Percentiles rank a stretch among this genome's conserved stretches.
phyloP scores from a whole-genome alignment of 1,139 yeast genomes.

The Suzukiozyma palmioleophila region DNA sequence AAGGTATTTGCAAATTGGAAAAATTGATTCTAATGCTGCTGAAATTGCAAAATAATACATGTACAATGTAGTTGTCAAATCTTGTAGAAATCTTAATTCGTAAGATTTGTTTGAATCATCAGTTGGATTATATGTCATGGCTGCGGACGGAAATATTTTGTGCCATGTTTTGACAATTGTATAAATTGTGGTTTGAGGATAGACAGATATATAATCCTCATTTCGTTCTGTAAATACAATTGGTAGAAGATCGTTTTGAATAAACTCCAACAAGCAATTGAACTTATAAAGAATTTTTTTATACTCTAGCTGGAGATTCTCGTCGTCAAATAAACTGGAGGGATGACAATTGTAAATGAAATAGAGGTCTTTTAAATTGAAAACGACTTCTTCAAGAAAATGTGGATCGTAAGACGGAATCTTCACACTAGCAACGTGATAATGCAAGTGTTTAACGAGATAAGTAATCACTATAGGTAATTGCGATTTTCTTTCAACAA shows the following conservation, averaged over 20 bases:
- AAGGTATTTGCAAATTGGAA: constrained; percentile 22
- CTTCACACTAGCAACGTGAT: constrained; percentile 18
- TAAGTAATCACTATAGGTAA: constrained; percentile 4
- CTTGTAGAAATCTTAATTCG: constrained; percentile 15
- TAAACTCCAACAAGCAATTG: constrained; percentile 9
- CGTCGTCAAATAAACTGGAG: constrained; percentile 5
- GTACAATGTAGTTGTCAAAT: constrained; percentile 19
- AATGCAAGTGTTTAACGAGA: constrained; percentile 11
- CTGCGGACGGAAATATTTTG: constrained; percentile 18
- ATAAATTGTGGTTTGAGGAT: constrained; percentile 17
- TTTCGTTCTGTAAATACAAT: constrained; percentile 12
- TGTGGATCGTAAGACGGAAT: constrained; percentile 25
- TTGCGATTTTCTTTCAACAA: neutral
- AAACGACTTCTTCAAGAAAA: constrained; percentile 19
- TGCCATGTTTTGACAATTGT: constrained; percentile 22
- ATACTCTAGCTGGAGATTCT: constrained; percentile 6
- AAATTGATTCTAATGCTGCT: constrained; percentile 21
- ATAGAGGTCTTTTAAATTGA: constrained; percentile 16
- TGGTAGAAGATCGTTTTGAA: constrained; percentile 12
- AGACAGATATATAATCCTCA: constrained; percentile 15
- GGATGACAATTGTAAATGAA: constrained; percentile 11
- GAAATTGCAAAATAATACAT: constrained; percentile 23
- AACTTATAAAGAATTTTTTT: constrained; percentile 10
- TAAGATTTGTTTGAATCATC: constrained; percentile 6
- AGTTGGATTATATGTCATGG: constrained; percentile 14